These are phyloP conservation scores for Leccinum rimulosum DNA, from an alignment of 768 basidiomycete species.

Conservation along the genomic window DNA sequence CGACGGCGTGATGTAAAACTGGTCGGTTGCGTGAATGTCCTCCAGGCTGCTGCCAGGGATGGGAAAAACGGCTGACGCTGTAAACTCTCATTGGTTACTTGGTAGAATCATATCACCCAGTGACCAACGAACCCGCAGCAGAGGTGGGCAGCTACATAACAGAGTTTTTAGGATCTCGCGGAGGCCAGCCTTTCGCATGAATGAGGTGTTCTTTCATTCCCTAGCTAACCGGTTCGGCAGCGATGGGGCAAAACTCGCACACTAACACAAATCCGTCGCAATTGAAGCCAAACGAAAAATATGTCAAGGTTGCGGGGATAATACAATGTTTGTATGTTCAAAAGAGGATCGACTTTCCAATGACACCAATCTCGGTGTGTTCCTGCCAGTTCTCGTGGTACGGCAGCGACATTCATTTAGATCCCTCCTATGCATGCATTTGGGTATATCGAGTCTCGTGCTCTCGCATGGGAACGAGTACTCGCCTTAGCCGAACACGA, in stretches of 20 bases:
- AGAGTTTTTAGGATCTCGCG: slow-evolving; percentile 30
- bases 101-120: slow-evolving; percentile 18
- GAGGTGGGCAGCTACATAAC: slow-evolving; percentile 21
- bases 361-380: slow-evolving; percentile 1
- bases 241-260: neutral
- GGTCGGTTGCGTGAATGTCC: slow-evolving; percentile 27
- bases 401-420: slow-evolving; percentile 6
- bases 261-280: slow-evolving; percentile 2
- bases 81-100: slow-evolving; percentile 15
- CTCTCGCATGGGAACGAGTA: neutral
- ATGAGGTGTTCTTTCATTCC: slow-evolving; percentile 2
- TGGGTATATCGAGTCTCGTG: slow-evolving; percentile 3
- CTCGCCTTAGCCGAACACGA: neutral
- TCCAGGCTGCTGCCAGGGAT: slow-evolving; percentile 6
- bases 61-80: slow-evolving; percentile 22
- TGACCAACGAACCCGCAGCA: slow-evolving; percentile 12
- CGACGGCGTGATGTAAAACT: slow-evolving; percentile 32
- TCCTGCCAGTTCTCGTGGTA: slow-evolving; percentile 6
- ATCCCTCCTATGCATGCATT: neutral
- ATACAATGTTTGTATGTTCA: neutral
- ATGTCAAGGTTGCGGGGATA: slow-evolving; percentile 1
- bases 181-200: slow-evolving; percentile 7
- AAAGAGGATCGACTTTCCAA: neutral
- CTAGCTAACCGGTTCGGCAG: neutral
- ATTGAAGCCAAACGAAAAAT: slow-evolving; percentile 7